Evolutionary conservation across 2,329 filamentous ascomycete genomes (phyloP).

Genomic region (Raffaelea ambrosiae): DNA sequence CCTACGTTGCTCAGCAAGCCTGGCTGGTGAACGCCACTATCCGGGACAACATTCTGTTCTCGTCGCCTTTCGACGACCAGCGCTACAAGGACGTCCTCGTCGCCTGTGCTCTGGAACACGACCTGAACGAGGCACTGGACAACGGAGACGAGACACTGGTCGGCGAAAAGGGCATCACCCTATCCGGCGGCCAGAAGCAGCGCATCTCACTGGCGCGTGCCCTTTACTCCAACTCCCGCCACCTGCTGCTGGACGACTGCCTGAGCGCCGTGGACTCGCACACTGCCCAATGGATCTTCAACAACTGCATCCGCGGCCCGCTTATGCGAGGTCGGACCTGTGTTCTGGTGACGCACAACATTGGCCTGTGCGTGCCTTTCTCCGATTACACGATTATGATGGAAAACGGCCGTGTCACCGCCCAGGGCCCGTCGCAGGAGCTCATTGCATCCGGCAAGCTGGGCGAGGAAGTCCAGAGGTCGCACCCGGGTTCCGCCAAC

Average conservation of each 20-base stretch:
- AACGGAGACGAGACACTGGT: slow-evolving; percentile 88
- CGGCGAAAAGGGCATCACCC: slow-evolving; percentile 92
- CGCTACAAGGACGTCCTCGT: slow-evolving; percentile 83
- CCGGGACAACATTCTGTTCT: slow-evolving; percentile 91
- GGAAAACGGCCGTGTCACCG: slow-evolving; percentile 72
- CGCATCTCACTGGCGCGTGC: slow-evolving; percentile 94
- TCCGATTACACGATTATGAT: slow-evolving; percentile 76
- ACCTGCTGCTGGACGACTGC: slow-evolving; percentile 88
- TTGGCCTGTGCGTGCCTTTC: slow-evolving; percentile 74
- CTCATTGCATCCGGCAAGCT: slow-evolving; percentile 83
- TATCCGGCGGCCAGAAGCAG: slow-evolving; percentile 96
- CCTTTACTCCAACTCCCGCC: slow-evolving; percentile 89
- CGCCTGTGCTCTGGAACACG: slow-evolving; percentile 83
- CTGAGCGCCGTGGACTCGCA: slow-evolving; percentile 95
- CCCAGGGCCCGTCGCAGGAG: slow-evolving; percentile 68
- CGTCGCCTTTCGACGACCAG: slow-evolving; percentile 68
- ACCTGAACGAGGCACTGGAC: slow-evolving; percentile 78
- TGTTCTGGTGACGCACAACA: slow-evolving; percentile 92
- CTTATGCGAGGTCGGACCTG: slow-evolving; percentile 86
- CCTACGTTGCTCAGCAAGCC: slow-evolving; percentile 92
- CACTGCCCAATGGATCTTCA: slow-evolving; percentile 96
- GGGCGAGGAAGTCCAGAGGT: slow-evolving; percentile 73
- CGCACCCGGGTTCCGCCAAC: slow-evolving; percentile 58
- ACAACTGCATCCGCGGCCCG: slow-evolving; percentile 80
- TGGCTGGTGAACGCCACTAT: slow-evolving; percentile 97